Percentiles rank a stretch among this genome's conserved stretches.
Conservation (phyloP, 495 filamentous ascomycete species). For the Podospora appendiculata region DNA sequence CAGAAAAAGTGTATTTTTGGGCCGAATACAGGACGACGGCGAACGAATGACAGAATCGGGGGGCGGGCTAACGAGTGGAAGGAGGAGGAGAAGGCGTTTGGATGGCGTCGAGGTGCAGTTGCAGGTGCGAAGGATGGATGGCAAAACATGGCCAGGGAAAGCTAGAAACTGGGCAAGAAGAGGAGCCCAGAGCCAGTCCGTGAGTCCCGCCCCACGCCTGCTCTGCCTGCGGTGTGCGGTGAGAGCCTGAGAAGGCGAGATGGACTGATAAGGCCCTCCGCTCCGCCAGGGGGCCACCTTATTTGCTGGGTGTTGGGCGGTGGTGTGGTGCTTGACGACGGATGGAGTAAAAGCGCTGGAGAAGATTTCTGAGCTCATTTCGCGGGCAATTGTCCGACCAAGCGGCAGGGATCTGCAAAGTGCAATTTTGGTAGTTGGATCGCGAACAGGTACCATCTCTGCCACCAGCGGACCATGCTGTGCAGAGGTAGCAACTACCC, state of each 20-base stretch:
- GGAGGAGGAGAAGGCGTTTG: background rate
- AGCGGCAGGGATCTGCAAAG: background rate
- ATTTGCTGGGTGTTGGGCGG: too few species aligned
- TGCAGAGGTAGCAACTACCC: too few species aligned
- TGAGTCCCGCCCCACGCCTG: background rate
- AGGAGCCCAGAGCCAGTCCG: too few species aligned
- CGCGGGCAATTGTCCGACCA: background rate
- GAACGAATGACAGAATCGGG: background rate
- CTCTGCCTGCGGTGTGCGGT: background rate
- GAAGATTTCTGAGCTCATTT: slow-evolving; percentile 4
- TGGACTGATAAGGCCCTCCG: background rate
- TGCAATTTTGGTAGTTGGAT: too few species aligned
- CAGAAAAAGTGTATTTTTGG: background rate
- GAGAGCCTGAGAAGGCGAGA: background rate
- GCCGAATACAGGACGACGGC: background rate
- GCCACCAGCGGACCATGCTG: too few species aligned
- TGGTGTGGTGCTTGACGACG: background rate
- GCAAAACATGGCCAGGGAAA: background rate
- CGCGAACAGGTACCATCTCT: too few species aligned
- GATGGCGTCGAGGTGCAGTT: background rate
- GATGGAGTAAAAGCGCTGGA: background rate
- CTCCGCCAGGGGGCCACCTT: too few species aligned
- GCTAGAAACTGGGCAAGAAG: slow-evolving; percentile 3
- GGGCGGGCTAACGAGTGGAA: slow-evolving; percentile 6
- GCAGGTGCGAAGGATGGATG: background rate